Evolutionary conservation across 495 filamentous ascomycete species (phyloP).

Genomic region (Sporormia fimetaria): DNA sequence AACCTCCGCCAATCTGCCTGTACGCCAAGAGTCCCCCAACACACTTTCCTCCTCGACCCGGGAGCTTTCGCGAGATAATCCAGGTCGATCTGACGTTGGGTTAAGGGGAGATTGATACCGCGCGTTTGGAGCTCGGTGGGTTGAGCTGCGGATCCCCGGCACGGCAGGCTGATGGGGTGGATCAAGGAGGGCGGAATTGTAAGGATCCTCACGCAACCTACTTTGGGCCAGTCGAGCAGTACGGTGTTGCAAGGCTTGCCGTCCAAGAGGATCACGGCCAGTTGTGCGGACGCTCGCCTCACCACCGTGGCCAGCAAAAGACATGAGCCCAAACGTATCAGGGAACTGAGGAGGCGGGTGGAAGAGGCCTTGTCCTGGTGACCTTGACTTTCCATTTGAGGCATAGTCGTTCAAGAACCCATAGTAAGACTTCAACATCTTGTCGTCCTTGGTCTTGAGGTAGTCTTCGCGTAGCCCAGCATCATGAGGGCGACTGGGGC

Average conservation of each 20-base stretch:
- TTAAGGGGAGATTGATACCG: conserved; percentile 37
- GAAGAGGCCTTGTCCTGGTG: conserved; percentile 29
- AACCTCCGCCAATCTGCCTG: conserved; percentile 39
- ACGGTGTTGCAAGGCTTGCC: conserved; percentile 25
- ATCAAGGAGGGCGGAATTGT: conserved; percentile 68
- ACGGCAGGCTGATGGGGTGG: conserved; percentile 72
- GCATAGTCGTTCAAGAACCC: conserved; percentile 84
- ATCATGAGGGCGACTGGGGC: conserved; percentile 32
- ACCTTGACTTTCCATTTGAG: too few relatives aligned
- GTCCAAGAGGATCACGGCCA: conserved; percentile 33
- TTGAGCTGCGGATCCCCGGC: conserved; percentile 36
- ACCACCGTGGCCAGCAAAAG: neutral
- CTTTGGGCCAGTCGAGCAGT: conserved; percentile 31
- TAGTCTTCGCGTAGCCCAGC: conserved; percentile 77
- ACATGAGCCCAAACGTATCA: conserved; percentile 9
- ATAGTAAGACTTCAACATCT: conserved; percentile 92
- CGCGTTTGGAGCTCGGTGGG: conserved; percentile 34
- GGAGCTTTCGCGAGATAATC: conserved; percentile 29
- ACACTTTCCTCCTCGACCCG: conserved; percentile 43
- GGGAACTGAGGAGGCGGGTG: conserved; percentile 73
- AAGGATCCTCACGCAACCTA: conserved; percentile 40
- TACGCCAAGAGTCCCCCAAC: conserved; percentile 54
- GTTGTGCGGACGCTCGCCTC: conserved; percentile 12
- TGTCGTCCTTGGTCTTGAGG: conserved; percentile 86
- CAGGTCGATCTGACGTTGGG: conserved; percentile 32